phyloP scores from a whole-genome alignment of 768 basidiomycete genomes.

The Rhizopogon vulgaris region DNA sequence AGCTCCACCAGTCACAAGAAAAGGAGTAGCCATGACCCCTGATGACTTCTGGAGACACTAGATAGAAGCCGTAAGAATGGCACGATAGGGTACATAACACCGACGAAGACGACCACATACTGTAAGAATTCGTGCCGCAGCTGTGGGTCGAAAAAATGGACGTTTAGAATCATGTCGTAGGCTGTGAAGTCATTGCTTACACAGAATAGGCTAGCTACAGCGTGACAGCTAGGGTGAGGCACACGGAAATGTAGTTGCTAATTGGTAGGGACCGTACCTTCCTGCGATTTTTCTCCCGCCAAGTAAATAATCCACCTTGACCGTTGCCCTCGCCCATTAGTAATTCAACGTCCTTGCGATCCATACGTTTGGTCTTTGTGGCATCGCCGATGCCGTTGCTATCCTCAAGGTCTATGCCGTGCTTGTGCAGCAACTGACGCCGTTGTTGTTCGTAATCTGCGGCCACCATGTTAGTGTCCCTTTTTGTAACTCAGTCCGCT shows the following conservation, averaged over 20 bases:
- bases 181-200: slow-evolving; percentile 40
- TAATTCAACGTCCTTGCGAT: slow-evolving; percentile 74
- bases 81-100: slow-evolving; percentile 15
- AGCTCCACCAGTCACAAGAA: slow-evolving; percentile 98
- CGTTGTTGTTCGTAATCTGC: slow-evolving; percentile 94
- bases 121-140: slow-evolving; percentile 83
- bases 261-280: slow-evolving; percentile 52
- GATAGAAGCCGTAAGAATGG: slow-evolving; percentile 12
- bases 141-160: slow-evolving; percentile 37
- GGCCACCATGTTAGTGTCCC: slow-evolving; percentile 10
- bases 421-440: slow-evolving; percentile 78
- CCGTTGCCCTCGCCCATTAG: slow-evolving; percentile 83
- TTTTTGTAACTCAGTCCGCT: slow-evolving; percentile 4
- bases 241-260: slow-evolving; percentile 15
- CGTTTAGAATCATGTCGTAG: slow-evolving; percentile 11
- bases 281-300: slow-evolving; percentile 89
- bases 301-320: slow-evolving; percentile 83
- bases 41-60: slow-evolving; percentile 90
- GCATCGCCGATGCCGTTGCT: slow-evolving; percentile 57
- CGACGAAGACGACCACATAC: slow-evolving; percentile 38
- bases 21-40: slow-evolving; percentile 89
- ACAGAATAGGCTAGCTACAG: slow-evolving; percentile 80
- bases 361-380: slow-evolving; percentile 71
- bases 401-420: slow-evolving; percentile 94
- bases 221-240: slow-evolving; percentile 17